Evolutionary conservation across 257 asterid genomes (phyloP).

Genomic region (Solanum phureja): DNA sequence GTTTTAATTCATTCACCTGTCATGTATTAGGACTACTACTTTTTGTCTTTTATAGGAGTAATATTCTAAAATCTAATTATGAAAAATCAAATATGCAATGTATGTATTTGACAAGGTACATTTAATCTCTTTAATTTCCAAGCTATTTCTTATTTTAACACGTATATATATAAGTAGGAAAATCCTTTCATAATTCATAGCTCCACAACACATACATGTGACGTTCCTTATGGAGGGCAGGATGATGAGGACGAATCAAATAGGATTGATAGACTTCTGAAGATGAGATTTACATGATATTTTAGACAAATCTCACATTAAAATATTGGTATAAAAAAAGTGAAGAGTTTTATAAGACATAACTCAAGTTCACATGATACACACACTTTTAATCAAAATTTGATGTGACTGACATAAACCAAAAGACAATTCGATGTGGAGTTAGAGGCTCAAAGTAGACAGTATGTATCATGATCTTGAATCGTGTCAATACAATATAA

Average conservation of each 20-base stretch:
- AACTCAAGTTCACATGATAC: background rate
- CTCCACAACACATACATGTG: background rate
- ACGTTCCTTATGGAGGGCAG: no score
- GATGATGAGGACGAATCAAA: accelerated
- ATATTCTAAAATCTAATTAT: background rate
- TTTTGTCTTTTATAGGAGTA: background rate
- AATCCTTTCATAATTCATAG: background rate
- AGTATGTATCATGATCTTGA: background rate
- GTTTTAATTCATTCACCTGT: background rate
- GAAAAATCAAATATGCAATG: background rate
- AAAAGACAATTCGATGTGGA: accelerated
- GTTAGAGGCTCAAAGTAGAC: no score
- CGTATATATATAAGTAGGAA: background rate
- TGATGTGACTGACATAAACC: accelerated
- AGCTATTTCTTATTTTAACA: background rate
- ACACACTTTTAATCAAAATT: background rate
- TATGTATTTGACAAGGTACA: background rate
- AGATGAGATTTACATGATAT: background rate
- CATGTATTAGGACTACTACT: background rate
- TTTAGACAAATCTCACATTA: background rate
- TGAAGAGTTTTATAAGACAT: background rate
- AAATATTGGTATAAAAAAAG: background rate
- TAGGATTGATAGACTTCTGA: background rate
- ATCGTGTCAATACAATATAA: background rate
- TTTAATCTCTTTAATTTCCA: background rate